phyloP scores from a whole-genome alignment of 768 basidiomycete genomes.

The Tubosaeta sp. region DNA sequence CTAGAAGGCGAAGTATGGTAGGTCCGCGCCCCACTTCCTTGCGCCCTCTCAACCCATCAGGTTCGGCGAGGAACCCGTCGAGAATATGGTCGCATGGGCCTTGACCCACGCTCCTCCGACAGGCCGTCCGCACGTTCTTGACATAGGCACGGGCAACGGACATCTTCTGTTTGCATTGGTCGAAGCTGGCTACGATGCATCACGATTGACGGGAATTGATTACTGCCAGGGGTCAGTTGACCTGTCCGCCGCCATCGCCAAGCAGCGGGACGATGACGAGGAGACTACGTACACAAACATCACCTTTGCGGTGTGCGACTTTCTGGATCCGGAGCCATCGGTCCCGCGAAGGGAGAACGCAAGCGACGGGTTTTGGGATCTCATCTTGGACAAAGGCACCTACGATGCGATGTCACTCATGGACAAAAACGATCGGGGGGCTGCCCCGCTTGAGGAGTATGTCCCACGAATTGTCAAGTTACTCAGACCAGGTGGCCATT shows the following conservation, averaged over 20 bases:
- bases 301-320: constrained; percentile 59
- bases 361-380: constrained; percentile 50
- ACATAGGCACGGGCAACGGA: constrained; percentile 81
- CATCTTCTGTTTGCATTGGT: constrained; percentile 66
- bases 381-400: constrained; percentile 84
- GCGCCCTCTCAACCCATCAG: constrained; percentile 33
- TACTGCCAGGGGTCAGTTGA: constrained; percentile 71
- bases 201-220: constrained; percentile 61
- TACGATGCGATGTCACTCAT: constrained; percentile 81
- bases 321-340: constrained; percentile 53
- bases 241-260: constrained; percentile 56
- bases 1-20: constrained; percentile 88
- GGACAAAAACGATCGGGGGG: constrained; percentile 50
- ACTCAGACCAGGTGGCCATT: constrained; percentile 62
- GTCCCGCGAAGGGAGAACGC: constrained; percentile 8
- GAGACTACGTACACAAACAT: constrained; percentile 24
- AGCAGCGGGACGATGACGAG: constrained; percentile 28
- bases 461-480: constrained; percentile 51
- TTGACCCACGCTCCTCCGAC: constrained; percentile 48
- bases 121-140: constrained; percentile 52
- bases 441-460: constrained; percentile 53
- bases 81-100: constrained; percentile 79
- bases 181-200: constrained; percentile 58
- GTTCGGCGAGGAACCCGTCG: constrained; percentile 74
- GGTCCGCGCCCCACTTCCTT: constrained; percentile 10